phyloP scores from a whole-genome alignment of 495 filamentous ascomycete species.

The Alectoria sarmentosa region DNA sequence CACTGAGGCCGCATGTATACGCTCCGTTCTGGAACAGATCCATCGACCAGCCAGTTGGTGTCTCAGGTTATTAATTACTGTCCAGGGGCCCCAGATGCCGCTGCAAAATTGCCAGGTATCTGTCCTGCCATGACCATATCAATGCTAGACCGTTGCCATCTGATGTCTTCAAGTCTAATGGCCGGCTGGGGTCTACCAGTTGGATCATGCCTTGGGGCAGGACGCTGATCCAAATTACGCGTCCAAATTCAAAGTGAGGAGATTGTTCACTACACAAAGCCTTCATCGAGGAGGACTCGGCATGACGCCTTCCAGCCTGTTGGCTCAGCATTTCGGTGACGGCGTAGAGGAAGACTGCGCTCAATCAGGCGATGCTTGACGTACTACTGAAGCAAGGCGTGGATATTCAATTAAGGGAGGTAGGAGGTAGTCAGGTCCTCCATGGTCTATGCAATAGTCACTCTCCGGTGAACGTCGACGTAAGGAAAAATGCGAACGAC shows the following conservation, averaged over 20 bases:
- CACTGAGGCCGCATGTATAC: neutral
- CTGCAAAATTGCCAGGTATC: no score
- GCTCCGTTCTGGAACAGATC: neutral
- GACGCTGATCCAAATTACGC: neutral
- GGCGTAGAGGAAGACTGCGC: no score
- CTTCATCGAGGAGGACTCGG: neutral
- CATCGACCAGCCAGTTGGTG: neutral
- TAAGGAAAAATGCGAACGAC: neutral
- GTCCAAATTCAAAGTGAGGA: neutral
- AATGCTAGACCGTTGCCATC: constrained; percentile 63
- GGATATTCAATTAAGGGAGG: neutral
- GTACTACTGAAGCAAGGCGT: constrained; percentile 3
- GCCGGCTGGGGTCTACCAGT: constrained; percentile 47
- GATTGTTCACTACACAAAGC: neutral
- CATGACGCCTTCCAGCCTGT: neutral
- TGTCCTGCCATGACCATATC: constrained; percentile 76
- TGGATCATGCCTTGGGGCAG: constrained; percentile 30
- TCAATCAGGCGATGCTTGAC: neutral
- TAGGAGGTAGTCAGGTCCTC: neutral
- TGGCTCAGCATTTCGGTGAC: neutral
- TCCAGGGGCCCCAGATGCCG: no score
- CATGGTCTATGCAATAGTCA: constrained; percentile 1
- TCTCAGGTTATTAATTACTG: no score
- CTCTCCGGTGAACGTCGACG: neutral
- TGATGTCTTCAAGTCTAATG: constrained; percentile 56